These are phyloP conservation scores for Plectosphaerella cucumerina DNA, from an alignment of 2,329 filamentous ascomycete genomes.

Conservation along the genomic window DNA sequence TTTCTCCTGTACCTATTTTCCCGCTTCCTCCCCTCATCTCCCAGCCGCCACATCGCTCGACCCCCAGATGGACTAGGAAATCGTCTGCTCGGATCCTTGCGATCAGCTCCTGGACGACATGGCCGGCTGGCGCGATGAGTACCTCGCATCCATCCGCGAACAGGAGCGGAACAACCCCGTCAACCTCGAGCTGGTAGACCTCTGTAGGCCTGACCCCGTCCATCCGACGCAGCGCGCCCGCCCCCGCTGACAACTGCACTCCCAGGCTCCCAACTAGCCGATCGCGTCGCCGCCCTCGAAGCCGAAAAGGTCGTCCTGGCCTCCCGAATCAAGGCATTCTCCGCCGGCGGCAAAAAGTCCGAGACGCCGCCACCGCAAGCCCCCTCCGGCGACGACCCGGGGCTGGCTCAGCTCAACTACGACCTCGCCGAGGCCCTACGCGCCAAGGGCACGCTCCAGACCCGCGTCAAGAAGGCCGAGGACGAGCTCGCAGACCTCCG, in stretches of 20 bases:
- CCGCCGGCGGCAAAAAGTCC: slow-evolving; percentile 7
- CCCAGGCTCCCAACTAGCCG: slow-evolving; percentile 60
- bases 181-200: slow-evolving; percentile 66
- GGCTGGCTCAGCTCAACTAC: slow-evolving; percentile 50
- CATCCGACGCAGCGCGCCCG: not conserved
- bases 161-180: slow-evolving; percentile 63
- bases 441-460: slow-evolving; percentile 64
- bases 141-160: slow-evolving; percentile 68
- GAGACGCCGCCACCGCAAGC: too few relatives aligned
- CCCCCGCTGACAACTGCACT: not conserved
- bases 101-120: slow-evolving; percentile 23
- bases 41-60: not conserved
- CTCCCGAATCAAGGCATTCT: slow-evolving; percentile 17
- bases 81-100: slow-evolving; percentile 1
- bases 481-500: slow-evolving; percentile 63
- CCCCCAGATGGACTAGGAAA: slow-evolving; percentile 2
- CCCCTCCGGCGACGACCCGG: slow-evolving; percentile 22
- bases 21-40: not conserved
- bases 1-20: not conserved
- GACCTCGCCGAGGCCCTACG: slow-evolving; percentile 76
- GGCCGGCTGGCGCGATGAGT: slow-evolving; percentile 77
- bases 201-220: slow-evolving; percentile 59
- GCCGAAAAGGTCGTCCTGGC: slow-evolving; percentile 46
- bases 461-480: slow-evolving; percentile 57
- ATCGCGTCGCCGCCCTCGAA: slow-evolving; percentile 61